A percentile compares a stretch with the other conserved stretches of the same genome.
These are phyloP conservation scores for Rubia peregrina DNA, from an alignment of 305 asterid genomes.

Conservation along the genomic window DNA sequence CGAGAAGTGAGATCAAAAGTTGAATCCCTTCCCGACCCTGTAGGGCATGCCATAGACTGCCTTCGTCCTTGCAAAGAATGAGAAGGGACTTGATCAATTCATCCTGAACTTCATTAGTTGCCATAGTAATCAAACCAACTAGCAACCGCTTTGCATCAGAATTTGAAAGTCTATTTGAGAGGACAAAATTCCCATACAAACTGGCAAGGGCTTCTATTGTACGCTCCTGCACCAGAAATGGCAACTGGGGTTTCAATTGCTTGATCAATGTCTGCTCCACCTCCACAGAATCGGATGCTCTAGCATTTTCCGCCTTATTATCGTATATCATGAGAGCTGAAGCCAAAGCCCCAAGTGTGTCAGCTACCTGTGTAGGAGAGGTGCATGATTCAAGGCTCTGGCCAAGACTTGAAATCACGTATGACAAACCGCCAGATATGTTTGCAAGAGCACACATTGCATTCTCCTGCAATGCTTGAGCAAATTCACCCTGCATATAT, in stretches of 20 bases:
- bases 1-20: constrained; percentile 90
- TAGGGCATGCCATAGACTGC: constrained; percentile 91
- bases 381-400: constrained; percentile 95
- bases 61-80: constrained; percentile 78
- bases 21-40: constrained; percentile 99
- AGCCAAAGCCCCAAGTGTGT: constrained; percentile 96
- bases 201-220: constrained; percentile 99
- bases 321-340: constrained; percentile 99
- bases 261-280: constrained; percentile 80
- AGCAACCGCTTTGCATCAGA: constrained; percentile 93
- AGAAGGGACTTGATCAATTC: constrained; percentile 86
- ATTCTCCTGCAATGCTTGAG: constrained; percentile 99
- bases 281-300: constrained; percentile 84
- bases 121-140: constrained; percentile 97
- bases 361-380: constrained; percentile 95
- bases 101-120: constrained; percentile 84
- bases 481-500: constrained; percentile 98
- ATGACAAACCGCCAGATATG: constrained; percentile 96
- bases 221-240: constrained; percentile 91
- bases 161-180: constrained; percentile 74
- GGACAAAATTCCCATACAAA: constrained; percentile 77
- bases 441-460: constrained; percentile 99
- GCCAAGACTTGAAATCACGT: constrained; percentile 95
- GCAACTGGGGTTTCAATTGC: constrained; percentile 65
- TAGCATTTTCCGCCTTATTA: constrained; percentile 65